Conservation (phyloP, 805 yeast species). For the Komagataella populi region DNA sequence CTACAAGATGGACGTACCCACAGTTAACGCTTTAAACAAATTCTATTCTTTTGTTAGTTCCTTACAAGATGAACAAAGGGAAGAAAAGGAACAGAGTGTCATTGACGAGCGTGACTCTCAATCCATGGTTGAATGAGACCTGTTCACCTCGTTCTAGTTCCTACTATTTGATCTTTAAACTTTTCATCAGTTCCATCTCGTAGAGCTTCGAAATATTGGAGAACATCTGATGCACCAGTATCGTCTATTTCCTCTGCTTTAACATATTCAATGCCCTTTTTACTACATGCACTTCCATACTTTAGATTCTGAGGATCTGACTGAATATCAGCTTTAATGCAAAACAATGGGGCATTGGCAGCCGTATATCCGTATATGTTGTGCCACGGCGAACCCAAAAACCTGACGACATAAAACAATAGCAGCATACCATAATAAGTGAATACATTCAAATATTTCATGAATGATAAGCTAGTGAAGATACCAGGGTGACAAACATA, state of each 20-base stretch:
- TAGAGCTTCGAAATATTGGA: slow-evolving; percentile 43
- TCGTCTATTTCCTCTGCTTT: slow-evolving; percentile 40
- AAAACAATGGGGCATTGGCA: slow-evolving; percentile 75
- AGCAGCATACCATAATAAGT: slow-evolving; percentile 79
- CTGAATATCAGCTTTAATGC: slow-evolving; percentile 35
- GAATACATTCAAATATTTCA: slow-evolving; percentile 59
- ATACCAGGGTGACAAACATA: slow-evolving; percentile 91
- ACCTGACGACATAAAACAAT: slow-evolving; percentile 73
- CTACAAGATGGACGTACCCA: background rate
- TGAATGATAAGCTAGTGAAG: slow-evolving; percentile 72
- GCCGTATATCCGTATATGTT: slow-evolving; percentile 81
- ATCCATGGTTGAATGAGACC: background rate
- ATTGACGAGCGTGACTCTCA: background rate
- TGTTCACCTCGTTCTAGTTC: slow-evolving; percentile 20
- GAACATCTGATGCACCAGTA: slow-evolving; percentile 56
- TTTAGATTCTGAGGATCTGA: slow-evolving; percentile 33
- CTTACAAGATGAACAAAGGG: background rate
- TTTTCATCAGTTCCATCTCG: slow-evolving; percentile 61
- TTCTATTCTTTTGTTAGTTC: background rate
- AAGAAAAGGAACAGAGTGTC: background rate
- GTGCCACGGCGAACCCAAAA: slow-evolving; percentile 79
- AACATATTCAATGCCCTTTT: slow-evolving; percentile 53
- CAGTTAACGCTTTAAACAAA: background rate
- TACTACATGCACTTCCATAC: slow-evolving; percentile 61
- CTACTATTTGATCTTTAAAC: slow-evolving; percentile 59